Percentiles rank a stretch among this genome's conserved stretches.
Evolutionary conservation across 2,329 filamentous ascomycete genomes (phyloP).

Genomic region (Coniosporium tulheliwenetii): DNA sequence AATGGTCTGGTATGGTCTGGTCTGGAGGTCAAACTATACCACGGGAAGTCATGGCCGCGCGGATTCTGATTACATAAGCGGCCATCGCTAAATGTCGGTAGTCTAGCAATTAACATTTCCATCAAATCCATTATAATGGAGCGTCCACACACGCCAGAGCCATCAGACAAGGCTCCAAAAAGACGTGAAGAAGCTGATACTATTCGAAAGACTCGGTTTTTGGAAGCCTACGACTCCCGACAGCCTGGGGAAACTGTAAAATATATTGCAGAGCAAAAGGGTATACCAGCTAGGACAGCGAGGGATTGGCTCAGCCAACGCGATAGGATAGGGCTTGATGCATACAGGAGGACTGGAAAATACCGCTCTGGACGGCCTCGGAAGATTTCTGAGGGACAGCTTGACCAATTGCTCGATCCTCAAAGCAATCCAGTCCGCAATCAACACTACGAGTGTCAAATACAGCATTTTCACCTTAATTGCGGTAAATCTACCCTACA

Average conservation of each 20-base stretch:
- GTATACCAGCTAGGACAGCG: background rate
- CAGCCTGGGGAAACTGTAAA: background rate
- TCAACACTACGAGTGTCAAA: background rate
- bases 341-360: background rate
- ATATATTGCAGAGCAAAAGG: background rate
- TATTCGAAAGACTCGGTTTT: background rate
- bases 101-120: no score
- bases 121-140: background rate
- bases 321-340: background rate
- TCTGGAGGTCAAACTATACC: no score
- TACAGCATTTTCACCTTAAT: background rate
- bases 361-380: background rate
- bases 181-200: background rate
- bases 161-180: background rate
- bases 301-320: background rate
- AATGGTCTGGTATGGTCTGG: no score
- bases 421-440: background rate
- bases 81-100: no score
- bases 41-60: no score
- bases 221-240: background rate
- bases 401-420: background rate
- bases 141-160: background rate
- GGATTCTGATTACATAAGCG: background rate
- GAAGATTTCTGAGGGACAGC: background rate
- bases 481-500: background rate